Conservation (phyloP, 768 basidiomycete genomes). For the Paxillus rubicundulus region DNA sequence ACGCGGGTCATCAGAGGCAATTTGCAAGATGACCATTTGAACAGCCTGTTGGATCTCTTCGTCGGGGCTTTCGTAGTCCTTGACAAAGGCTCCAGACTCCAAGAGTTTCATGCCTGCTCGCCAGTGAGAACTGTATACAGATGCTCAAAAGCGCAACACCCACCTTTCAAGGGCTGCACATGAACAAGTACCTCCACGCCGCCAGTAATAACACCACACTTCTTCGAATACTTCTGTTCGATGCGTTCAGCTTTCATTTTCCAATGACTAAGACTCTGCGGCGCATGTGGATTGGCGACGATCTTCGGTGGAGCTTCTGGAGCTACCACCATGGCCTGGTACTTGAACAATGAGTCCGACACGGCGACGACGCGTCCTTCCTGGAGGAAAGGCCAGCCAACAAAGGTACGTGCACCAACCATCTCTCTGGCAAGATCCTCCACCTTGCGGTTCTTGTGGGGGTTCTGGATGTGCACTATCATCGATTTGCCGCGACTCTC, state of each 20-base stretch:
- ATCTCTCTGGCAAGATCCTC: constrained; percentile 73
- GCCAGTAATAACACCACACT: constrained; percentile 85
- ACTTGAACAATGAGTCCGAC: constrained; percentile 84
- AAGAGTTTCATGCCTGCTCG: constrained; percentile 79
- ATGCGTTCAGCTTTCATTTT: constrained; percentile 77
- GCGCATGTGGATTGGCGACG: constrained; percentile 70
- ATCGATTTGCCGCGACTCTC: constrained; percentile 94
- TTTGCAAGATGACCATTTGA: constrained; percentile 79
- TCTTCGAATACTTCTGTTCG: constrained; percentile 85
- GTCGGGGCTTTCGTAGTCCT: constrained; percentile 84
- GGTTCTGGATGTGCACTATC: constrained; percentile 81
- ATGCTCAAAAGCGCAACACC: constrained; percentile 10
- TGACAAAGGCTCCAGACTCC: constrained; percentile 88
- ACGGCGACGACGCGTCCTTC: constrained; percentile 87
- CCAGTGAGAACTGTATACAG: background rate
- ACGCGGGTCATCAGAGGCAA: constrained; percentile 86
- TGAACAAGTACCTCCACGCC: constrained; percentile 79
- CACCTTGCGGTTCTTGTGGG: constrained; percentile 61
- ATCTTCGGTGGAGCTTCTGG: constrained; percentile 52
- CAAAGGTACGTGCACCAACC: constrained; percentile 74
- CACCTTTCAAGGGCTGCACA: constrained; percentile 87
- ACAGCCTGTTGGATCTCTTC: constrained; percentile 85
- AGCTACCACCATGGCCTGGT: constrained; percentile 64
- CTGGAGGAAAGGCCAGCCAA: constrained; percentile 93
- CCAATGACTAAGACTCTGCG: constrained; percentile 70